Base-by-base conservation (phyloP, 108 stramenopile species). In the Asterionellopsis glacialis region DNA sequence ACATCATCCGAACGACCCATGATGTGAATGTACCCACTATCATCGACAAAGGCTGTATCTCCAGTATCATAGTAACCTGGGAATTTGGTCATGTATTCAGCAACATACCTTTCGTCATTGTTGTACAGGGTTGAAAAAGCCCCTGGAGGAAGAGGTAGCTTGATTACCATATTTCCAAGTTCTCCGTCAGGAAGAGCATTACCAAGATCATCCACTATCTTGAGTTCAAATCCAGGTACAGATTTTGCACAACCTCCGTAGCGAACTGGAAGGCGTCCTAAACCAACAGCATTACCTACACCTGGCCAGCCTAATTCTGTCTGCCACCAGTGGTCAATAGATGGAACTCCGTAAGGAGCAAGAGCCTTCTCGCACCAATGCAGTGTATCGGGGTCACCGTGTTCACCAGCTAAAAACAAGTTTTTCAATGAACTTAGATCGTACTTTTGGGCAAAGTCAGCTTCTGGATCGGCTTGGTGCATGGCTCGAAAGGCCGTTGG, bases 311-410 rank as follows among this genome's bases (percentile, higher is more conserved):
- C 66, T 25, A 59, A 43, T 33, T 56, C 55, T 9, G 89, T 90
- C 67, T 85, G 81, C 90, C 90, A 91, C 83, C 82, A 91, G 57
- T 91, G 84, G 69, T 91, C 90, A 14, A 80, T 67, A 11, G 74
- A 70, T 15, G 76, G 65, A 10, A 70, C 52, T 7, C 52, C 51
- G 33, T 76, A 43, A 18, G 42, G 44, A n/a, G 59, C 45, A 48
- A 82, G 53, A 44, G 73, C 55, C 39, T 55, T 14, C 52, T 81
- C 79, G 27, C 65, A 68, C 77, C 80, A 90, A 33, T 73, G 76
- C 41, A 91, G 58, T 9, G 87, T 87, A 39, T 82, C 84, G 0
- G 85, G 82, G 51, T 91, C 90, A 33, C 61, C 68, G 23, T 83
- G 69, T 69, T 91, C 90, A 28, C 90, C 90, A 5, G 90, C 86